Evolutionary conservation across 176 grass and related monocot genomes (phyloP), one percentile per base, ranked within the genome.

Genomic region (Metroxylon sagu): DNA sequence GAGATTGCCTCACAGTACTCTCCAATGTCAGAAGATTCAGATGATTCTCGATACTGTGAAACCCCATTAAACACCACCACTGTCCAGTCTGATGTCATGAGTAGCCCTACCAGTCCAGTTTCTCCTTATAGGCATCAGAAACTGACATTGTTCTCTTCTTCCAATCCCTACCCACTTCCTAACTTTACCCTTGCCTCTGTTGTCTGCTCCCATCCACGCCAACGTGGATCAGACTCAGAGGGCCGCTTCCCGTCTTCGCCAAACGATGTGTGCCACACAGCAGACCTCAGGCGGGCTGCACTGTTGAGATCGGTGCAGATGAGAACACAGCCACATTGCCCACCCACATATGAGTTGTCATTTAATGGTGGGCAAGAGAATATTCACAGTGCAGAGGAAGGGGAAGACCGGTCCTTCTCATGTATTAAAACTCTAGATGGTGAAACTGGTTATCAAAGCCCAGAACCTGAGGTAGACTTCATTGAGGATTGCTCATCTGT

Each of bases 21-120:
- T 58, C 93, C 93, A 16, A 92, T 98, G 93, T 92, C 93, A 2
- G 93, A 98, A 83, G 93, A 98, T 63, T 98, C 80, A 0, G 84
- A 92, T 52, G 93, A 98, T 49, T 85, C 77, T 54, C 77, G 81
- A 43, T 91, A 61, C 72, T 97, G 65, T 5, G 87, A 91, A 29
- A 67, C 79, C 23, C 90, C 81, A 70, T 29, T 82, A 60, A 80
- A 83, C 61, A 73, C 76, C 18, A 73, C 55, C 48, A 71, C 49
- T n/a, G 76, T 54, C 57, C 87, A 82, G 21, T 52, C 39, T 0
- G 87, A 90, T 79, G 60, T 58, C 17, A 70, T 73, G 72, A 63
- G 74, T 61, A 82, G 64, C 64, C 87, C 82, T 49, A 84, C 77
- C 49, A 95, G 83, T 74, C 90, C 83, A 39, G 68, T 85, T 64